A percentile compares a stretch with the other conserved stretches of the same genome.
These are phyloP conservation scores for Pyrrhoderma lamaoense DNA, from an alignment of 1,284 basidiomycete species.

Conservation along the genomic window DNA sequence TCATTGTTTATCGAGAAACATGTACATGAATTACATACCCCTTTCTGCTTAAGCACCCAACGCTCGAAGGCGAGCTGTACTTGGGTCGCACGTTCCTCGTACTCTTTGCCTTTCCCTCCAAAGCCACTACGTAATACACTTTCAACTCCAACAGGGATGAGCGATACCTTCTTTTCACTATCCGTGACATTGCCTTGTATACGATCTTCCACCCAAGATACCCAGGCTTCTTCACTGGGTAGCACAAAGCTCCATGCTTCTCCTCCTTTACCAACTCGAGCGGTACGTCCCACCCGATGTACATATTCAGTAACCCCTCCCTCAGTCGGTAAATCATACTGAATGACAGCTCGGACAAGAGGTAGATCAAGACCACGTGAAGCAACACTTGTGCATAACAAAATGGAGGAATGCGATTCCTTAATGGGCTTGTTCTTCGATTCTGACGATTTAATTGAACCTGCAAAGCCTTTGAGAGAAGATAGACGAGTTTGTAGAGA, in stretches of 20 bases:
- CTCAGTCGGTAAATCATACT: constrained; percentile 97
- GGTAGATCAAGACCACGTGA: constrained; percentile 97
- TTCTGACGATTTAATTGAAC: constrained; percentile 28
- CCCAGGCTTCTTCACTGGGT: constrained; percentile 85
- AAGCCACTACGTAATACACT: constrained; percentile 75
- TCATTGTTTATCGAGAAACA: not conserved
- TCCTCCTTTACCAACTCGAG: constrained; percentile 81
- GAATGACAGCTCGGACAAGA: constrained; percentile 89
- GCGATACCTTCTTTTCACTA: constrained; percentile 32
- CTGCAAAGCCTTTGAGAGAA: constrained; percentile 78
- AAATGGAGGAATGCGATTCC: constrained; percentile 50
- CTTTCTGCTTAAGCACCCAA: constrained; percentile 77
- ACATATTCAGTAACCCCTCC: constrained; percentile 96
- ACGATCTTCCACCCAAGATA: constrained; percentile 76
- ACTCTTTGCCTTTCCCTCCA: constrained; percentile 75
- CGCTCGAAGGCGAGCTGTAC: constrained; percentile 93
- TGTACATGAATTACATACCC: constrained; percentile 41
- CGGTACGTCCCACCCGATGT: constrained; percentile 94
- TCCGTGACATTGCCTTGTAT: constrained; percentile 49
- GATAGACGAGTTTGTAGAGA: constrained; percentile 76
- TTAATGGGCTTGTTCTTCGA: constrained; percentile 27
- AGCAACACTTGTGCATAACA: constrained; percentile 95
- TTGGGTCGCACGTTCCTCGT: constrained; percentile 88
- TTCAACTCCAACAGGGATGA: constrained; percentile 63
- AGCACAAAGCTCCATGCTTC: constrained; percentile 92